Evolutionary conservation across 306 rosid genomes (phyloP), one percentile per base, ranked within the genome.

Genomic region (Abrus pulchellus): DNA sequence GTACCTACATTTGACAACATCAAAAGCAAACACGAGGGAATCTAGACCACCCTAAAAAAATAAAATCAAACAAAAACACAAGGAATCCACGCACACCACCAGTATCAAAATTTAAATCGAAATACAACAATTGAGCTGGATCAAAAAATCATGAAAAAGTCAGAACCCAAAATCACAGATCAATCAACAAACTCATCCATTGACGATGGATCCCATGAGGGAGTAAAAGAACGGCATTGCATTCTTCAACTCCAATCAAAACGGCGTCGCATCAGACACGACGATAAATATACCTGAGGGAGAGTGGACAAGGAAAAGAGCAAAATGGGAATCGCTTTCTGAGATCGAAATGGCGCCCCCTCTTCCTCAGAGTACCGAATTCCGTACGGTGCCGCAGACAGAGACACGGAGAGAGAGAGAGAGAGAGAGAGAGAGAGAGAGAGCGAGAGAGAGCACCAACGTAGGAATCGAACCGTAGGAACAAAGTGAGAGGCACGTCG

Each of bases 361-460:
- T 56, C 44, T 80, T 55, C 44, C 62, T 57, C 34, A 68, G 78
- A 69, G 79, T 83, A 45, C 71, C 83, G 88, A 75, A 64, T 57
- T 36, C 85, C 72, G 82, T 79, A 85, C 89, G 87, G 32, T 59
- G 83, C 57, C 74, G 75, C 47, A 68, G 89, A 83, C n/a, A 71
- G 77, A 57, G 85, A 83, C 64, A 45, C 56, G 43, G 6, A 68
- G 28, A 64, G 20, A 72, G 75, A 59, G 67, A 30, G 53, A 79
- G 53, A 80, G 41, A 44, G 53, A 34, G 40, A 34, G 40, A 52
- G 87, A 80, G 13, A 70, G 68, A 64, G 81, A 79, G 41, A 28
- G 55, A 56, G 71, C 29, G 30, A 53, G 65, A 34, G 32, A 7
- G 34, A 7, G 7, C 62, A 38, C 32, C 33, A 9, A 45, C 47